These are phyloP conservation scores for Fusarium zealandicum DNA, from an alignment of 2,329 filamentous ascomycete genomes.

Conservation along the genomic window DNA sequence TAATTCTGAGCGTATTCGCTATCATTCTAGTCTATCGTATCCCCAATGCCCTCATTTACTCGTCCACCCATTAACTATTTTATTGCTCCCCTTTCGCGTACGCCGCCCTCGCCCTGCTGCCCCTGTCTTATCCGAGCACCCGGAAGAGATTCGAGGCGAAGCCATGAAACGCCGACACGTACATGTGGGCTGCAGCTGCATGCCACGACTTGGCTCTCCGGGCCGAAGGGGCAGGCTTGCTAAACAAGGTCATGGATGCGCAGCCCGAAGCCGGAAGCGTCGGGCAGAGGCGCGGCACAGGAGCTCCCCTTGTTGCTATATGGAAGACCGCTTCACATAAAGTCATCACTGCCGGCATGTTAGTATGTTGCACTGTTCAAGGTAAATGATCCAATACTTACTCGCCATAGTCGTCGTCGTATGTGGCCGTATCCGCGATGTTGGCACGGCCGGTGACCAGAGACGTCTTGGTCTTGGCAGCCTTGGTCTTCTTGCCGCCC, in stretches of 20 bases:
- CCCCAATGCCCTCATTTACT: conserved; percentile 2
- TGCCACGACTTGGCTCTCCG: conserved; percentile 1
- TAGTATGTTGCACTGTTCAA: conserved; percentile 19
- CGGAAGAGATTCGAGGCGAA: conserved; percentile 15
- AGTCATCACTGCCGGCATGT: conserved; percentile 66
- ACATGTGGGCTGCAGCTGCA: conserved; percentile 4
- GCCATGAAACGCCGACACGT: conserved; percentile 5
- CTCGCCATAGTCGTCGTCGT: conserved; percentile 83
- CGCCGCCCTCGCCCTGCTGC: conserved; percentile 14
- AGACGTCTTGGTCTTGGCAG: conserved; percentile 91
- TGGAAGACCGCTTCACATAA: conserved; percentile 65
- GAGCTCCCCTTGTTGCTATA: conserved; percentile 12
- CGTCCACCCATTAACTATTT: conserved; percentile 2
- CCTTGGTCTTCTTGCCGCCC: conserved; percentile 95
- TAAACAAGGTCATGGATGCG: conserved; percentile 10
- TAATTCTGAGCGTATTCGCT: conserved; percentile 8
- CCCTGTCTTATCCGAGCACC: conserved; percentile 10
- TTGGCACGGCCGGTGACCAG: conserved; percentile 71
- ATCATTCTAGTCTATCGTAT: conserved; percentile 14
- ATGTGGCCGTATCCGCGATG: conserved; percentile 74
- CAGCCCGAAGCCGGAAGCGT: conserved; percentile 16
- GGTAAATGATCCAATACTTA: conserved; percentile 58
- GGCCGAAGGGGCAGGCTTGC: conserved; percentile 6
- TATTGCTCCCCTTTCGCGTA: conserved; percentile 4
- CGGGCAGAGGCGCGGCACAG: conserved; percentile 7